Conservation (phyloP, 2,329 filamentous ascomycete genomes). For the Fusarium chaquense region DNA sequence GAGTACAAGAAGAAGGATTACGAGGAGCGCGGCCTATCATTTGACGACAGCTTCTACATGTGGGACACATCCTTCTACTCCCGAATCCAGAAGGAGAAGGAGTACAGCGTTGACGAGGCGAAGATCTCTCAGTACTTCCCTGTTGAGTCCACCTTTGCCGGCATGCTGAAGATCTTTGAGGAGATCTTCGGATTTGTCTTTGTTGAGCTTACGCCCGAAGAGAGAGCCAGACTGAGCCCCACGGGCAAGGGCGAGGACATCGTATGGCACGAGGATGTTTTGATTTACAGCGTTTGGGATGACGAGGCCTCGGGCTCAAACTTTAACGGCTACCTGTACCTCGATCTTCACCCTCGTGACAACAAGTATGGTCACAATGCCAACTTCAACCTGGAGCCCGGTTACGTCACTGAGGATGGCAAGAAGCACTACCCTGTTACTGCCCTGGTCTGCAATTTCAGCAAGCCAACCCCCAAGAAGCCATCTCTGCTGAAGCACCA, state of each 20-base stretch:
- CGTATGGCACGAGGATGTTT: conserved; percentile 86
- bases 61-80: conserved; percentile 89
- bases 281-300: conserved; percentile 85
- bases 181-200: conserved; percentile 84
- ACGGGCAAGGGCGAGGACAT: conserved; percentile 78
- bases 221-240: conserved; percentile 72
- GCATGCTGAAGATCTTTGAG: conserved; percentile 87
- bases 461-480: conserved; percentile 80
- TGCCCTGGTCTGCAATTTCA: conserved; percentile 87
- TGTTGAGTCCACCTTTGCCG: conserved; percentile 76
- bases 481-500: conserved; percentile 85
- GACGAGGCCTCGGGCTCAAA: conserved; percentile 75
- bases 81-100: conserved; percentile 81
- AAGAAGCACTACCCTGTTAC: conserved; percentile 81
- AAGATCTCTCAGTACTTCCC: conserved; percentile 89
- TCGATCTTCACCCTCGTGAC: conserved; percentile 82
- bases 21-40: conserved; percentile 67
- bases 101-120: conserved; percentile 83
- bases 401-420: conserved; percentile 74
- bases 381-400: conserved; percentile 85
- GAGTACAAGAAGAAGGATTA: conserved; percentile 79
- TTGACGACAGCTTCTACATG: conserved; percentile 80
- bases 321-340: conserved; percentile 85
- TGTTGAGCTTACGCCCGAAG: conserved; percentile 75
- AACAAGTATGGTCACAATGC: conserved; percentile 89